A percentile compares a stretch with the other conserved stretches of the same genome.
Conservation (phyloP, 225 moss, liverwort and hornwort species). For the Physcomitrium patens region DNA sequence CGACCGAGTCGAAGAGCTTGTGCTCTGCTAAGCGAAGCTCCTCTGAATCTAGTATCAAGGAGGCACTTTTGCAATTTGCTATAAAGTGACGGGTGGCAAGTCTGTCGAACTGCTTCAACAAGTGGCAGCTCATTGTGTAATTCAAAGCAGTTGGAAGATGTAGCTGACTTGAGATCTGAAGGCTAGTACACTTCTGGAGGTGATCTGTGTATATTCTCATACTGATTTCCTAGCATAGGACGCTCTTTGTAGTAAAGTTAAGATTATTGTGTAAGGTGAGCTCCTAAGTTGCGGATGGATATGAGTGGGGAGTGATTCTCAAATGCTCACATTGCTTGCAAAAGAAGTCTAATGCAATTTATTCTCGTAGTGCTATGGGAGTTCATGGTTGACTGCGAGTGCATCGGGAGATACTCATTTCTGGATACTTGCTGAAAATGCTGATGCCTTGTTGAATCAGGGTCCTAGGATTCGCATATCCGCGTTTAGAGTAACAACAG, state of each 20-base stretch:
- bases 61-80: slow-evolving; percentile 10
- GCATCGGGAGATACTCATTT: no score
- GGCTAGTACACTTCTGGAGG: neutral
- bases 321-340: slow-evolving; percentile 6
- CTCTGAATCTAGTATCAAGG: slow-evolving; percentile 14
- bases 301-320: slow-evolving; percentile 5
- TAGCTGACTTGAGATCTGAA: slow-evolving; percentile 22
- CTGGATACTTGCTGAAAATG: no score
- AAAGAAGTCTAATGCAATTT: slow-evolving; percentile 13
- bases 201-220: slow-evolving; percentile 27
- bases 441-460: no score
- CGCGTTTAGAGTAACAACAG: no score
- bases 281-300: slow-evolving; percentile 14
- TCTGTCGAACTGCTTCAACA: slow-evolving; percentile 4
- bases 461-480: no score
- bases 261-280: neutral
- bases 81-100: slow-evolving; percentile 5
- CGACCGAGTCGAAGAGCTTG: slow-evolving; percentile 17
- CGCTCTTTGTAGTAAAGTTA: slow-evolving; percentile 22
- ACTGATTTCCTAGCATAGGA: slow-evolving; percentile 4
- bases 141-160: slow-evolving; percentile 11
- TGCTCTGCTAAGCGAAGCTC: slow-evolving; percentile 1
- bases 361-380: no score
- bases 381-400: no score
- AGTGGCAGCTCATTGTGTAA: slow-evolving; percentile 5